phyloP scores from a whole-genome alignment of 2,329 filamentous ascomycete genomes.

The Exophiala sideris region DNA sequence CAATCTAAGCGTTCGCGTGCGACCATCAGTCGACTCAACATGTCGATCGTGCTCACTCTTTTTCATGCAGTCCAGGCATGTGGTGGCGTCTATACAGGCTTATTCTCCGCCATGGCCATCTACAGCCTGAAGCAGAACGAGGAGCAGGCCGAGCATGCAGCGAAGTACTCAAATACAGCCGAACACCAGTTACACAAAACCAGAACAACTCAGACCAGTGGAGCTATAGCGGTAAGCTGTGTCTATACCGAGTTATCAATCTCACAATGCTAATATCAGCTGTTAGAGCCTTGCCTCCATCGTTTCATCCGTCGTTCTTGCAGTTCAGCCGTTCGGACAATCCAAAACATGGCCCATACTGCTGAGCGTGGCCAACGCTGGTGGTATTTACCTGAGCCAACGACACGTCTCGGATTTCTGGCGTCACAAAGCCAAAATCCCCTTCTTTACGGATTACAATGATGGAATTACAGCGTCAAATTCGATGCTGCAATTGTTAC shows the following conservation, averaged over 20 bases:
- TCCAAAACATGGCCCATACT: slow-evolving; percentile 8
- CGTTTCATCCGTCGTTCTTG: slow-evolving; percentile 12
- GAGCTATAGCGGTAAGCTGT: slow-evolving; percentile 20
- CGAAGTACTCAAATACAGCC: slow-evolving; percentile 20
- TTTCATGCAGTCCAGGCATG: slow-evolving; percentile 19
- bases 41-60: slow-evolving; percentile 15
- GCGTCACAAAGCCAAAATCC: slow-evolving; percentile 18
- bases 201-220: slow-evolving; percentile 22
- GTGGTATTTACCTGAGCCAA: slow-evolving; percentile 12
- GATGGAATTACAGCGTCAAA: slow-evolving; percentile 20
- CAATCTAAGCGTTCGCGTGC: neutral
- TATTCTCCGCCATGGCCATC: slow-evolving; percentile 23
- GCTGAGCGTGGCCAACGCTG: slow-evolving; percentile 16
- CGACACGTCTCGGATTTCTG: slow-evolving; percentile 21
- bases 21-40: neutral
- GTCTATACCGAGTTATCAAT: neutral
- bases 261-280: neutral
- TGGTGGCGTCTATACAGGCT: slow-evolving; percentile 8
- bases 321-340: slow-evolving; percentile 8
- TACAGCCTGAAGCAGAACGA: slow-evolving; percentile 21
- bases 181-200: slow-evolving; percentile 22
- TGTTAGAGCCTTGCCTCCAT: slow-evolving; percentile 13
- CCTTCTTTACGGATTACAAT: slow-evolving; percentile 17
- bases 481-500: slow-evolving; percentile 11
- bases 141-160: slow-evolving; percentile 18